A percentile compares a stretch with the other conserved stretches of the same genome.
Evolutionary conservation across 2,329 filamentous ascomycete species (phyloP).

Genomic region (Daldinia sp.): DNA sequence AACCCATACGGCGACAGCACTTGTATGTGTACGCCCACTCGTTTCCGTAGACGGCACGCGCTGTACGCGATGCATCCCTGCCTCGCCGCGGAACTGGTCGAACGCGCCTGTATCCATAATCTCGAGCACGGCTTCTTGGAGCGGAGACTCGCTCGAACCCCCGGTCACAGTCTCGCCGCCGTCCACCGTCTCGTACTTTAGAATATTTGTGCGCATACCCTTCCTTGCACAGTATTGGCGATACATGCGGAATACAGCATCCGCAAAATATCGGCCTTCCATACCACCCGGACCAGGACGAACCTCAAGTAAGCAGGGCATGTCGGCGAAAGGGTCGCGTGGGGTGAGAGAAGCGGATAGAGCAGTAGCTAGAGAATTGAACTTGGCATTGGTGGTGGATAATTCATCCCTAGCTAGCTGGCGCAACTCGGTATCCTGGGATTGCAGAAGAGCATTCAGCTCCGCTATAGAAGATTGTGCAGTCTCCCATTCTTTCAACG

Average conservation of each 20-base stretch:
- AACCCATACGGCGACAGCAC: conserved; percentile 90
- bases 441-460: conserved; percentile 59
- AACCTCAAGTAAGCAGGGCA: conserved; percentile 92
- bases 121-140: conserved; percentile 89
- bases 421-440: conserved; percentile 73
- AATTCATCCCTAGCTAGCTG: conserved; percentile 85
- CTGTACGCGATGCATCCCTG: conserved; percentile 95
- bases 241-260: conserved; percentile 91
- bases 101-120: conserved; percentile 81
- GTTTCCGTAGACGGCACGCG: conserved; percentile 90
- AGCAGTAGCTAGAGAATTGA: conserved; percentile 69
- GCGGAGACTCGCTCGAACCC: conserved; percentile 68
- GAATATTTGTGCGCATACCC: conserved; percentile 70
- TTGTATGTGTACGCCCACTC: conserved; percentile 92
- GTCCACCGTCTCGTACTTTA: conserved; percentile 84
- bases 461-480: conserved; percentile 62
- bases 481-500: conserved; percentile 66
- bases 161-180: conserved; percentile 58
- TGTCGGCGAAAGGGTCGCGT: conserved; percentile 84
- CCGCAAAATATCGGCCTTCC: conserved; percentile 90
- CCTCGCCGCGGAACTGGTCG: conserved; percentile 82
- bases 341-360: conserved; percentile 84
- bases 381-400: conserved; percentile 65
- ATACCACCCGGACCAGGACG: conserved; percentile 90
- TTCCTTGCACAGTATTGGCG: conserved; percentile 75